Percentiles rank a stretch among this genome's conserved stretches.
Conservation (phyloP, 345 rosid genomes). For the Syzygium grande region DNA sequence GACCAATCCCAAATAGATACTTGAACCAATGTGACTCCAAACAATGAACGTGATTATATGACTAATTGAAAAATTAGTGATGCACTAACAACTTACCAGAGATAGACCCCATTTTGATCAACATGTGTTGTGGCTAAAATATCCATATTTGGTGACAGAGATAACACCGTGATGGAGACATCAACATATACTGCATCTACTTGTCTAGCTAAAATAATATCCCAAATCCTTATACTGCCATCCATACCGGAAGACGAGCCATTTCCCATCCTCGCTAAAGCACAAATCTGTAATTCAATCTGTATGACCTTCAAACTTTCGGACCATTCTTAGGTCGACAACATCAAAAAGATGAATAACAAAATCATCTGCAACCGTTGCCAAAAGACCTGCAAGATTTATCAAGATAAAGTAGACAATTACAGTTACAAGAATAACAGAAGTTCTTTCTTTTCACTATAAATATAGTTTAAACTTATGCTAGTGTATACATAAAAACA, state of each 20-base stretch:
- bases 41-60: background rate
- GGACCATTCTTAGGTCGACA: constrained; percentile 69
- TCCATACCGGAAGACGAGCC: constrained; percentile 97
- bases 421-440: too few species aligned
- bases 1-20: background rate
- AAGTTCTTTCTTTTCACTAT: too few species aligned
- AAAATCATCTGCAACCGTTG: constrained; percentile 76
- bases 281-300: constrained; percentile 84
- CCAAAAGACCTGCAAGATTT: constrained; percentile 65
- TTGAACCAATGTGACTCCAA: background rate
- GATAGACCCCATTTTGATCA: constrained; percentile 81
- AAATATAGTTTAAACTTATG: background rate
- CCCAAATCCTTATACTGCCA: constrained; percentile 89
- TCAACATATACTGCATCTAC: constrained; percentile 81
- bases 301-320: constrained; percentile 85
- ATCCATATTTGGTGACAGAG: constrained; percentile 91
- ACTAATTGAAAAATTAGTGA: background rate
- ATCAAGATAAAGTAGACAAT: background rate
- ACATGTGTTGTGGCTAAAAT: constrained; percentile 77
- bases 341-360: constrained; percentile 66
- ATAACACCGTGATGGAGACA: constrained; percentile 73
- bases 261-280: constrained; percentile 90
- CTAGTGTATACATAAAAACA: too few species aligned
- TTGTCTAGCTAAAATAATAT: constrained; percentile 78
- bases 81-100: constrained; percentile 46